Conservation (phyloP, 768 basidiomycete genomes). For the Suillus americanus region DNA sequence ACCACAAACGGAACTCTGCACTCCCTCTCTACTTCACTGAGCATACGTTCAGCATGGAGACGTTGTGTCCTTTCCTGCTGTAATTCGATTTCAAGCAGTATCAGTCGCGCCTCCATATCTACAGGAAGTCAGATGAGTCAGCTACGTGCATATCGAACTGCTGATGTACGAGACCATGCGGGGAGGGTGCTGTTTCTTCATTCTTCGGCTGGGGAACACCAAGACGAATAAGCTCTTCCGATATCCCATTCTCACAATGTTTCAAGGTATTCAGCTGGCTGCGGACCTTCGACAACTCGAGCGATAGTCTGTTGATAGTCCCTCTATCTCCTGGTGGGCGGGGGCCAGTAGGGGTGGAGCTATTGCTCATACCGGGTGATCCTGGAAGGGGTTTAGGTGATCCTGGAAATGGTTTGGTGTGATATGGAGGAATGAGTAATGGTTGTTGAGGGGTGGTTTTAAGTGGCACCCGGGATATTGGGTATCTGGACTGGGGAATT, state of each 20-base stretch:
- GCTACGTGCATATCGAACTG: background rate
- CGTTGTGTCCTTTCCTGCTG: conserved; percentile 36
- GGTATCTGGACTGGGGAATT: background rate
- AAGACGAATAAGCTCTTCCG: conserved; percentile 21
- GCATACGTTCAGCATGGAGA: conserved; percentile 41
- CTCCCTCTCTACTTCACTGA: conserved; percentile 51
- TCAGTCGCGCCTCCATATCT: conserved; percentile 29
- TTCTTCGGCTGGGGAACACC: conserved; percentile 6
- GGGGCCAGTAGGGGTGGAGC: background rate
- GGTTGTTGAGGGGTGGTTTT: background rate
- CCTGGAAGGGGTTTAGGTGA: background rate
- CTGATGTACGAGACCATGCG: background rate
- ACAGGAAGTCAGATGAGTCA: background rate
- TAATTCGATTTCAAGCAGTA: conserved; percentile 35
- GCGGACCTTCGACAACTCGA: conserved; percentile 30
- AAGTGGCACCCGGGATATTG: background rate
- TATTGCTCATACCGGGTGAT: background rate
- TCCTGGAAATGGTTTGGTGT: background rate
- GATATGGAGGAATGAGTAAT: background rate
- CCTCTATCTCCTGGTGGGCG: conserved; percentile 2
- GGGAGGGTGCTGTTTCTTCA: background rate
- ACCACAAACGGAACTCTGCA: conserved; percentile 55
- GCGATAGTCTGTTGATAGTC: conserved; percentile 16
- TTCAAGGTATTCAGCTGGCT: conserved; percentile 21
- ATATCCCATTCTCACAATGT: conserved; percentile 23